Percentiles rank a stretch among this genome's conserved stretches.
Evolutionary conservation across 83 land plant species (phyloP).

Genomic region (Picea engelmannii): DNA sequence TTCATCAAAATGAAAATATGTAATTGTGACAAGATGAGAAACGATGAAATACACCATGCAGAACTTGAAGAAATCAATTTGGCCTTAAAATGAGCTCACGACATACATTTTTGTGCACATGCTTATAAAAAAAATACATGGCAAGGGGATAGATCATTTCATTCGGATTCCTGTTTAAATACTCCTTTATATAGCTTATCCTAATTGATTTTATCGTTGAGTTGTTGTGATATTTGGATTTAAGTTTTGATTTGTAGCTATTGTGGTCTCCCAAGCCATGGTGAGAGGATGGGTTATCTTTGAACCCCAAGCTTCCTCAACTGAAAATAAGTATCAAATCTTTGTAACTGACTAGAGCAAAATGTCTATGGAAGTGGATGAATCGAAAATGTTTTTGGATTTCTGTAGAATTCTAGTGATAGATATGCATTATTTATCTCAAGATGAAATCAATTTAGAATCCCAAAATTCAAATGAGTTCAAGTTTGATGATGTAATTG

Average conservation of each 20-base stretch:
- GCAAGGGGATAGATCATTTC: background rate
- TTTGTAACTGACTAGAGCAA: too few relatives aligned
- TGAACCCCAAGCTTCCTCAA: too few relatives aligned
- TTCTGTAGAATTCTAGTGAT: slow-evolving; percentile 29
- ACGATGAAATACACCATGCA: too few relatives aligned
- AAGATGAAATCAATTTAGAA: slow-evolving; percentile 42
- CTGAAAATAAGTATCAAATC: too few relatives aligned
- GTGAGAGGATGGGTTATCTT: too few relatives aligned
- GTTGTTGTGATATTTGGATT: background rate
- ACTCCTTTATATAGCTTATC: background rate
- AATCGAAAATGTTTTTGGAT: background rate
- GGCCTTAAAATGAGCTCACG: too few relatives aligned
- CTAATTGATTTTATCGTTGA: background rate
- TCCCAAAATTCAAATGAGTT: slow-evolving; percentile 24
- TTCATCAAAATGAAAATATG: too few relatives aligned
- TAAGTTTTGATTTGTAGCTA: background rate
- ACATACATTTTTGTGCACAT: too few relatives aligned
- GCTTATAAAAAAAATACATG: too few relatives aligned
- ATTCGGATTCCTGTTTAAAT: background rate
- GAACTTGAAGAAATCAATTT: too few relatives aligned
- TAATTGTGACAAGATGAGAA: too few relatives aligned
- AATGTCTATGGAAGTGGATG: background rate
- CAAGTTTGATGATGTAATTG: slow-evolving; percentile 29
- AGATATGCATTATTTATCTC: slow-evolving; percentile 46
- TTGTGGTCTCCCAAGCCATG: background rate